Evolutionary conservation across 176 grass and related monocot genomes (phyloP).

Genomic region (Carex littledalei): DNA sequence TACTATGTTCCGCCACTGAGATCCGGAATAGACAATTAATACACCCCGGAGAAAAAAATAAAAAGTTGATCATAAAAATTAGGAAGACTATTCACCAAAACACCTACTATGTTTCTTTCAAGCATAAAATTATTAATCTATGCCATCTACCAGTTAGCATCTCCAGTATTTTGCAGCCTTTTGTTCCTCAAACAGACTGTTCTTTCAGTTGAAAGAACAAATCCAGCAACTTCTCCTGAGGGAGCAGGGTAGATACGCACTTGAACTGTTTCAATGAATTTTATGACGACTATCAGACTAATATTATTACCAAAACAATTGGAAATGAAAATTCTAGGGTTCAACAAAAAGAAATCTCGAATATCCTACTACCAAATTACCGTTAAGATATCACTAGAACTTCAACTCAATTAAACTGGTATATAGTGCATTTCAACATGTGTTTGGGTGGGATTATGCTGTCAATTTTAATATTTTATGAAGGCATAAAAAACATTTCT

Average conservation of each 20-base stretch:
- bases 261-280: conserved; percentile 60
- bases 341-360: background rate
- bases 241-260: conserved; percentile 43
- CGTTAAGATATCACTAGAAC: background rate
- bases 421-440: background rate
- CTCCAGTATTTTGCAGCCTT: background rate
- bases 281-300: conserved; percentile 22
- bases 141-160: background rate
- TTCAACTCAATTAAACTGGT: background rate
- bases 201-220: background rate
- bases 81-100: background rate
- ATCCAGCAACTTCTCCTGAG: conserved; percentile 36
- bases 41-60: background rate
- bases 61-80: too few relatives aligned
- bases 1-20: too few relatives aligned
- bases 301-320: background rate
- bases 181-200: background rate
- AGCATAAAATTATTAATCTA: background rate
- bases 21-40: background rate
- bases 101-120: background rate
- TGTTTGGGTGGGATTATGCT: background rate
- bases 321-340: background rate
- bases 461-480: background rate
- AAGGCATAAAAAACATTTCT: background rate
- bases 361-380: background rate